These are phyloP conservation scores for Sicyos edulis DNA, from an alignment of 306 rosid species.

Conservation along the genomic window DNA sequence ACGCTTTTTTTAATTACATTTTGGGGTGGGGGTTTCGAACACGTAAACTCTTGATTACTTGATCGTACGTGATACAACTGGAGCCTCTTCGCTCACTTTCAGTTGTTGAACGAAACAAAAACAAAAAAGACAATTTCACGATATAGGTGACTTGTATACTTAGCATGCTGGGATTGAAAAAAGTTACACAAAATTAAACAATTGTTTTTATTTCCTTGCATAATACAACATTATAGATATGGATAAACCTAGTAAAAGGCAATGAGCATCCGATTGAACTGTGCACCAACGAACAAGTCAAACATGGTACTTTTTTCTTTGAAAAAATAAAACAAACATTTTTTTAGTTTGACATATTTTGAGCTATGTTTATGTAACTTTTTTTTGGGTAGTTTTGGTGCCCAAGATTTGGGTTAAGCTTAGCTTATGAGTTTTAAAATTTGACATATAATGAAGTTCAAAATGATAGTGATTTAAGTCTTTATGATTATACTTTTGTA, in stretches of 20 bases:
- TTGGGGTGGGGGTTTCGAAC: too few relatives aligned
- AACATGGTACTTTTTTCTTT: not conserved
- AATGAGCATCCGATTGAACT: too few relatives aligned
- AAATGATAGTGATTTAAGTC: not conserved
- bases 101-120: too few relatives aligned
- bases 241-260: too few relatives aligned
- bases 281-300: not conserved
- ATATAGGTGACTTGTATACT: too few relatives aligned
- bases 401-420: not conserved
- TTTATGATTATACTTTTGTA: not conserved
- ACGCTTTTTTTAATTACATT: too few relatives aligned
- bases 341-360: not conserved
- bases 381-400: not conserved
- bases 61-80: too few relatives aligned
- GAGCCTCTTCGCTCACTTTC: too few relatives aligned
- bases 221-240: not conserved
- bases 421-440: not conserved
- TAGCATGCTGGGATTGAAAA: not conserved
- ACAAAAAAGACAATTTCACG: too few relatives aligned
- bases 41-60: too few relatives aligned
- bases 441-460: not conserved
- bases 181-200: not conserved
- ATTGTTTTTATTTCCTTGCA: not conserved
- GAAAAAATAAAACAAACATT: not conserved
- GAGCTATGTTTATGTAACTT: too few relatives aligned